Evolutionary conservation across 2,329 filamentous ascomycete genomes (phyloP).

Genomic region (Fusarium sp.): DNA sequence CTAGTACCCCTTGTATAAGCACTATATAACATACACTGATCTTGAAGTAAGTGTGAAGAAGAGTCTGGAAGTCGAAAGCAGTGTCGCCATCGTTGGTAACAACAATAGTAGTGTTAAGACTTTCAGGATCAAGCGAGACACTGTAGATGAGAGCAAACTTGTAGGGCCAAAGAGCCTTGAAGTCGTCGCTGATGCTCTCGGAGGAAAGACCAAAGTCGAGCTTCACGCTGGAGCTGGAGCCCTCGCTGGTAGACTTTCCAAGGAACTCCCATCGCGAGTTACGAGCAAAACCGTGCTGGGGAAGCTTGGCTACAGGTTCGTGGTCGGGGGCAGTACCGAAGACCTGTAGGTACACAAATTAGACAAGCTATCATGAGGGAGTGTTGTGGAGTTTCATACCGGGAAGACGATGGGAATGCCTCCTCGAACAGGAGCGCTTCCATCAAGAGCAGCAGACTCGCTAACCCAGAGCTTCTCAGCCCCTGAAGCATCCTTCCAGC

Average conservation of each 20-base stretch:
- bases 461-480: slow-evolving; percentile 89
- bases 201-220: slow-evolving; percentile 93
- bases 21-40: slow-evolving; percentile 72
- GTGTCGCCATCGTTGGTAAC: slow-evolving; percentile 87
- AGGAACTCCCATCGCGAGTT: slow-evolving; percentile 93
- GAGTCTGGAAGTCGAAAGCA: slow-evolving; percentile 89
- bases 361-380: background rate
- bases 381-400: slow-evolving; percentile 64
- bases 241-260: slow-evolving; percentile 75
- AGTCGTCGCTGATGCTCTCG: slow-evolving; percentile 74
- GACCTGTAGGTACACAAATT: slow-evolving; percentile 63
- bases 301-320: slow-evolving; percentile 80
- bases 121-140: slow-evolving; percentile 82
- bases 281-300: slow-evolving; percentile 95
- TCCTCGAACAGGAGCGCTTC: slow-evolving; percentile 88
- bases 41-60: slow-evolving; percentile 91
- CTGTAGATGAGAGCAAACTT: slow-evolving; percentile 94
- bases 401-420: slow-evolving; percentile 95
- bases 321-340: slow-evolving; percentile 86
- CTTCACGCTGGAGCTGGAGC: slow-evolving; percentile 78
- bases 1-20: background rate
- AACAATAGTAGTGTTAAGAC: slow-evolving; percentile 83
- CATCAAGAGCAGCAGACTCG: slow-evolving; percentile 83
- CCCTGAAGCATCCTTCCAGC: slow-evolving; percentile 87
- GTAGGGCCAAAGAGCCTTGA: slow-evolving; percentile 81